Conservation (phyloP, 1,284 basidiomycete genomes). For the Ceratobasidium sp. region DNA sequence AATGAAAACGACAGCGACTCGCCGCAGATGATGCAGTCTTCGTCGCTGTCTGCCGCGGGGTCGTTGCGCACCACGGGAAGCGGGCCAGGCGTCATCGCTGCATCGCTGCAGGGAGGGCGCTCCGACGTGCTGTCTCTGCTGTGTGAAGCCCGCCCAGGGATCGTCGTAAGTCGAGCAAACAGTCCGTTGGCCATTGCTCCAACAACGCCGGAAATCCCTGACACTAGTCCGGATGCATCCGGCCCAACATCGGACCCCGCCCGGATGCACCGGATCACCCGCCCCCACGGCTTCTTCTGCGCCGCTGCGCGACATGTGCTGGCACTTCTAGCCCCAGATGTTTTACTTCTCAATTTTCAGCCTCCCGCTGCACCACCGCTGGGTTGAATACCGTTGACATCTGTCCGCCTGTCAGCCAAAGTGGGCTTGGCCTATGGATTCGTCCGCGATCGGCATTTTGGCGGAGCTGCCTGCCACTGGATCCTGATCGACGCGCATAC, state of each 20-base stretch:
- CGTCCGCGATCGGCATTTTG: too few species aligned
- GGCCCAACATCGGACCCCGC: not conserved
- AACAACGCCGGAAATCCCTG: not conserved
- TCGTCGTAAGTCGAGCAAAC: constrained; percentile 14
- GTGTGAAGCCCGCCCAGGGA: not conserved
- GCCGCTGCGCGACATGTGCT: not conserved
- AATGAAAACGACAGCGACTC: constrained; percentile 88
- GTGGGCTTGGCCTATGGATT: too few species aligned
- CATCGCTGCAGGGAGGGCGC: constrained; percentile 17
- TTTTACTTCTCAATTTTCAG: not conserved
- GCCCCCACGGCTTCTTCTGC: not conserved
- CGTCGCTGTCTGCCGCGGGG: constrained; percentile 71
- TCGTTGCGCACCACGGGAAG: constrained; percentile 71
- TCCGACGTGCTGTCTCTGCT: constrained; percentile 7
- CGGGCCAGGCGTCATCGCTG: constrained; percentile 50
- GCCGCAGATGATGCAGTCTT: constrained; percentile 88
- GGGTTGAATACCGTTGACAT: too few species aligned
- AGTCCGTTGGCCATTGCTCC: constrained; percentile 15
- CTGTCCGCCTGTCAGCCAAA: too few species aligned
- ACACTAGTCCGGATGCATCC: too few species aligned
- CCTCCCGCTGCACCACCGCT: not conserved
- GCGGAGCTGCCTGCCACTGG: too few species aligned
- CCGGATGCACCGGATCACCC: not conserved
- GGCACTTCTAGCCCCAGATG: not conserved
- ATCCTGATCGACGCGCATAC: too few species aligned